phyloP scores from a whole-genome alignment of 805 yeast genomes.

The Metschnikowia santaceciliae region DNA sequence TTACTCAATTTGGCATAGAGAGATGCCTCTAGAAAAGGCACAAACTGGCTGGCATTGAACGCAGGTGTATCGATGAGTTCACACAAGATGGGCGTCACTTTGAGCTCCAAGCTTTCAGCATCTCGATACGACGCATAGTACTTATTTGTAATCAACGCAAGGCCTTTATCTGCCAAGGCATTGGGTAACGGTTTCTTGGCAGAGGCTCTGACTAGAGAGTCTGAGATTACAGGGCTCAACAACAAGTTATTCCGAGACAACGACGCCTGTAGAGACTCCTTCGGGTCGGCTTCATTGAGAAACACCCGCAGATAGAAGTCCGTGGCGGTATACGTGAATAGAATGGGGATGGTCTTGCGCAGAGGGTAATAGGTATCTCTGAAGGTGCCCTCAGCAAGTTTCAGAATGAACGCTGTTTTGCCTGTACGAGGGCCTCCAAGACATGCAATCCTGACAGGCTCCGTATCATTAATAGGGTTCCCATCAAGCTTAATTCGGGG shows the following conservation, averaged over 20 bases:
- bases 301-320: conserved; percentile 14
- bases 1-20: conserved; percentile 57
- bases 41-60: conserved; percentile 59
- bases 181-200: not conserved
- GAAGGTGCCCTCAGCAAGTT: conserved; percentile 45
- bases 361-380: conserved; percentile 78
- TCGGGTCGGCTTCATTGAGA: conserved; percentile 22
- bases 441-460: conserved; percentile 55
- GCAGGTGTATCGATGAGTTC: conserved; percentile 77
- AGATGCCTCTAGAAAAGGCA: conserved; percentile 74
- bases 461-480: conserved; percentile 9
- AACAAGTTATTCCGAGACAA: conserved; percentile 14
- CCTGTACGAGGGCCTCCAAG: conserved; percentile 60
- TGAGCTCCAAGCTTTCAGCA: not conserved
- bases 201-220: conserved; percentile 12
- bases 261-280: conserved; percentile 13
- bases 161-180: not conserved
- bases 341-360: conserved; percentile 52
- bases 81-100: conserved; percentile 47
- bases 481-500: conserved; percentile 1
- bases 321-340: conserved; percentile 51
- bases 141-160: conserved; percentile 13
- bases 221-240: conserved; percentile 30
- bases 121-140: conserved; percentile 19
- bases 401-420: conserved; percentile 54